A percentile compares a stretch with the other conserved stretches of the same genome.
These are phyloP conservation scores for Aspergillus bombycis DNA, from an alignment of 2,329 filamentous ascomycete genomes.

Conservation along the genomic window DNA sequence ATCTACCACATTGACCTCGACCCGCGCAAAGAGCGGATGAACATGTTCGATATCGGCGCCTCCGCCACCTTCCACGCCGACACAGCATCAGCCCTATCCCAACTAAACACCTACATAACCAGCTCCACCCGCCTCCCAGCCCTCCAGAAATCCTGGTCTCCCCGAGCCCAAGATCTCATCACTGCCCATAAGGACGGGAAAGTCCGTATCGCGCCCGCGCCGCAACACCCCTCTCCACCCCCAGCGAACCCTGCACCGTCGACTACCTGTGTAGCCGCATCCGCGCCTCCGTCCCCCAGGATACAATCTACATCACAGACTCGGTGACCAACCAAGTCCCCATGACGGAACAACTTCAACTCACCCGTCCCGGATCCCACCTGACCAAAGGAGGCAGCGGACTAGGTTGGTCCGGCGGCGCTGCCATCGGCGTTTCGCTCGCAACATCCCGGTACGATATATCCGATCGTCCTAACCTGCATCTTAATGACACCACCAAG, in stretches of 20 bases:
- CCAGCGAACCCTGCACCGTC: slow-evolving; percentile 5
- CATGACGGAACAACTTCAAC: slow-evolving; percentile 13
- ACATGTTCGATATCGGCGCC: slow-evolving; percentile 15
- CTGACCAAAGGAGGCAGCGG: slow-evolving; percentile 73
- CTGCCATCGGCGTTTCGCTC: slow-evolving; percentile 72
- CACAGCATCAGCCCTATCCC: slow-evolving; percentile 2
- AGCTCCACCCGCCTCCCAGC: not conserved
- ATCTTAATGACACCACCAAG: not conserved
- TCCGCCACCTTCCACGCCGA: slow-evolving; percentile 13
- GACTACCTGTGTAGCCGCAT: slow-evolving; percentile 13
- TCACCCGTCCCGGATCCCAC: slow-evolving; percentile 39
- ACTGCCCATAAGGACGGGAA: not conserved
- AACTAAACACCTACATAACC: slow-evolving; percentile 11
- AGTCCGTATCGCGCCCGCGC: slow-evolving; percentile 4
- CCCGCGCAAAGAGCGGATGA: slow-evolving; percentile 56
- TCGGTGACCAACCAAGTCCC: slow-evolving; percentile 14
- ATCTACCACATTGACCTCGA: slow-evolving; percentile 69
- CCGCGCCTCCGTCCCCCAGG: slow-evolving; percentile 1
- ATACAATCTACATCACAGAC: slow-evolving; percentile 14
- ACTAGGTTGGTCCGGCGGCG: slow-evolving; percentile 77
- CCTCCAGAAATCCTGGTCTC: not conserved
- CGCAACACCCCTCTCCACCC: not conserved
- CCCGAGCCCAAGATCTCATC: not conserved
- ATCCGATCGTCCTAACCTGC: slow-evolving; percentile 1
- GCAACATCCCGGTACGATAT: slow-evolving; percentile 44